phyloP scores from a whole-genome alignment of 2,329 filamentous ascomycete genomes.

The Hymenoscyphus linearis region DNA sequence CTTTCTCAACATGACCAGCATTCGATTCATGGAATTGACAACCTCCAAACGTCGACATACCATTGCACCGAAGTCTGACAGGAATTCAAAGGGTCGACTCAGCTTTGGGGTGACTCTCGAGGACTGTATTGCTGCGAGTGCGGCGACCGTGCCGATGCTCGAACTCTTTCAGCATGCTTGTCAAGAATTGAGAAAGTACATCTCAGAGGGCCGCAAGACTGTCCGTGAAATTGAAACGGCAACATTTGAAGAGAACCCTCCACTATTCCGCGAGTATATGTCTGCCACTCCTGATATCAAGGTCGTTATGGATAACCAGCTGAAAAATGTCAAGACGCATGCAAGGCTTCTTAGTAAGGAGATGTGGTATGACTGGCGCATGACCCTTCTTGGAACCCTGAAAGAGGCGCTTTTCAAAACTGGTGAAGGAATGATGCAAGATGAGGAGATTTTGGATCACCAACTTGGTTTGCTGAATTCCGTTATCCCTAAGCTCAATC shows the following conservation, averaged over 20 bases:
- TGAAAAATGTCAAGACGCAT: conserved; percentile 95
- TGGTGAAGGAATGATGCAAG: conserved; percentile 67
- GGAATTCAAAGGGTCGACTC: conserved; percentile 31
- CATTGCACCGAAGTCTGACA: conserved; percentile 50
- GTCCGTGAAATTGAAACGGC: conserved; percentile 88
- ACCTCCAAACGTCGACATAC: conserved; percentile 91
- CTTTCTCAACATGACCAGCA: conserved; percentile 91
- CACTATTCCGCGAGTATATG: conserved; percentile 87
- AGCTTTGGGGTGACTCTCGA: conserved; percentile 54
- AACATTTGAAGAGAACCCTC: conserved; percentile 83
- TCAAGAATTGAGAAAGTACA: conserved; percentile 93
- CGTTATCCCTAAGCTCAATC: conserved; percentile 59
- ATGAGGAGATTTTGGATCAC: conserved; percentile 60
- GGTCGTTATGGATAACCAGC: conserved; percentile 87
- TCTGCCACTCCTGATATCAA: conserved; percentile 79
- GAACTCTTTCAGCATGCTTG: conserved; percentile 95
- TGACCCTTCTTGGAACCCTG: conserved; percentile 79
- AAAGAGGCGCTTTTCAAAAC: conserved; percentile 76
- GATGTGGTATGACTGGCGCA: conserved; percentile 98
- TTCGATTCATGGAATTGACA: conserved; percentile 97
- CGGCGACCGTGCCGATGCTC: conserved; percentile 87
- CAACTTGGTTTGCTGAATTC: conserved; percentile 65
- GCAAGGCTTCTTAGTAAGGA: conserved; percentile 86
- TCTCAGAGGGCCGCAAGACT: conserved; percentile 83
- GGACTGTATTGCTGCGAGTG: conserved; percentile 78